Evolutionary conservation across 257 asterid species (phyloP).

Genomic region (Gynochthodes officinalis): DNA sequence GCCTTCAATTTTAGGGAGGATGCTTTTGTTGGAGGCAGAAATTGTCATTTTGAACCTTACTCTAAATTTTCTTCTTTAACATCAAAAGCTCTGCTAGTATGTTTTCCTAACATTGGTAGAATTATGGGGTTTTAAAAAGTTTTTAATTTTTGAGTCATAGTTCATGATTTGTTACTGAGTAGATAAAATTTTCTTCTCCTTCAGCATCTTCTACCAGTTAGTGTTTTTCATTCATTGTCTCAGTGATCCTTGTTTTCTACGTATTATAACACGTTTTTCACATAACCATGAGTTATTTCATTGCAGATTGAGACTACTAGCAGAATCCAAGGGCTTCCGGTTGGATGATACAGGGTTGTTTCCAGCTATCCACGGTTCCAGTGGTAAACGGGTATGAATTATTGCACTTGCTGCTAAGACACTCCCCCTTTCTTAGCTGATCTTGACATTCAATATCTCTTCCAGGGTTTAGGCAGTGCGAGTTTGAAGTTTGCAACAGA

Average conservation of each 20-base stretch:
- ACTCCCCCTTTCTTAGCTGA: background rate
- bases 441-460: slow-evolving; percentile 7
- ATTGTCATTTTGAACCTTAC: background rate
- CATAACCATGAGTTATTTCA: background rate
- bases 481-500: slow-evolving; percentile 80
- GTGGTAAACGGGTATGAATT: slow-evolving; percentile 47
- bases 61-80: background rate
- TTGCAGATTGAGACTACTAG: slow-evolving; percentile 74
- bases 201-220: background rate
- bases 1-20: background rate
- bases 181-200: background rate
- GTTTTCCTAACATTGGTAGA: background rate
- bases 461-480: slow-evolving; percentile 77
- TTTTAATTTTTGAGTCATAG: background rate
- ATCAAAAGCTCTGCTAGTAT: background rate
- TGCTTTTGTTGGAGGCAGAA: background rate
- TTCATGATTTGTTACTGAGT: background rate
- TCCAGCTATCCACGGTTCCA: slow-evolving; percentile 34
- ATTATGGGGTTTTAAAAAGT: no score
- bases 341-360: slow-evolving; percentile 48
- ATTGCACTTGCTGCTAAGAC: background rate
- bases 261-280: background rate
- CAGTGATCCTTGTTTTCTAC: background rate
- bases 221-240: background rate
- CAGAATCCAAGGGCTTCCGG: slow-evolving; percentile 57